Conservation (phyloP, 768 basidiomycete species). For the Panaeolus cyanescens region DNA sequence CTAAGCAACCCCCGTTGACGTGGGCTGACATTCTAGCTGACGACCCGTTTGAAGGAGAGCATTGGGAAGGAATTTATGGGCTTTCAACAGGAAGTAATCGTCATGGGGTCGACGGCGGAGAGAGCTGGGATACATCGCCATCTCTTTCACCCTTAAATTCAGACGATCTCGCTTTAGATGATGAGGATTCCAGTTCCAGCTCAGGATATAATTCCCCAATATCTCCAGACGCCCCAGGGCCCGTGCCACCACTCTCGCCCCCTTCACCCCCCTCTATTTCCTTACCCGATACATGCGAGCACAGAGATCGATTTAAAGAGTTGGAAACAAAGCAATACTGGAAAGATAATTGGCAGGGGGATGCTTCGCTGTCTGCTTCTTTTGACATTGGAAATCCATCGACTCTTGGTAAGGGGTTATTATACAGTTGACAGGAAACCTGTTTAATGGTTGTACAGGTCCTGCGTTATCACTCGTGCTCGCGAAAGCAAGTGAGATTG, state of each 20-base stretch:
- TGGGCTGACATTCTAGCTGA: slow-evolving; percentile 83
- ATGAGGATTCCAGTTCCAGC: slow-evolving; percentile 36
- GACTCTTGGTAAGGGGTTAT: slow-evolving; percentile 55
- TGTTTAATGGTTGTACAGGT: slow-evolving; percentile 29
- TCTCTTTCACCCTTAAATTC: slow-evolving; percentile 69
- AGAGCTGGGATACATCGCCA: slow-evolving; percentile 60
- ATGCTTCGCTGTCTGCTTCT: slow-evolving; percentile 37
- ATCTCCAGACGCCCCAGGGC: slow-evolving; percentile 4
- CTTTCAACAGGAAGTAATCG: slow-evolving; percentile 43
- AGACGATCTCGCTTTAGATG: slow-evolving; percentile 51
- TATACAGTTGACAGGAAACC: not conserved
- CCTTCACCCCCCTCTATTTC: slow-evolving; percentile 3
- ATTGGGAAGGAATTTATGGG: slow-evolving; percentile 78
- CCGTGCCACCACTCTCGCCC: slow-evolving; percentile 1
- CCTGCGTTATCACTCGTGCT: slow-evolving; percentile 43
- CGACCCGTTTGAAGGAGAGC: slow-evolving; percentile 84
- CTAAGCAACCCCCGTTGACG: slow-evolving; percentile 47
- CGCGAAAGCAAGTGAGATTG: slow-evolving; percentile 32
- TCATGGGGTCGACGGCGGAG: slow-evolving; percentile 40
- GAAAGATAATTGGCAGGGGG: slow-evolving; percentile 63
- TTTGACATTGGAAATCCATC: slow-evolving; percentile 75
- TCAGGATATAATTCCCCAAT: slow-evolving; percentile 23
- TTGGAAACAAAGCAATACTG: slow-evolving; percentile 72
- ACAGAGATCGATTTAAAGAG: slow-evolving; percentile 61
- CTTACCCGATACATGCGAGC: slow-evolving; percentile 39